Evolutionary conservation across 352 stramenopile species (phyloP), one percentile per base, ranked within the genome.

Genomic region (Hyaloperonospora brassicae): DNA sequence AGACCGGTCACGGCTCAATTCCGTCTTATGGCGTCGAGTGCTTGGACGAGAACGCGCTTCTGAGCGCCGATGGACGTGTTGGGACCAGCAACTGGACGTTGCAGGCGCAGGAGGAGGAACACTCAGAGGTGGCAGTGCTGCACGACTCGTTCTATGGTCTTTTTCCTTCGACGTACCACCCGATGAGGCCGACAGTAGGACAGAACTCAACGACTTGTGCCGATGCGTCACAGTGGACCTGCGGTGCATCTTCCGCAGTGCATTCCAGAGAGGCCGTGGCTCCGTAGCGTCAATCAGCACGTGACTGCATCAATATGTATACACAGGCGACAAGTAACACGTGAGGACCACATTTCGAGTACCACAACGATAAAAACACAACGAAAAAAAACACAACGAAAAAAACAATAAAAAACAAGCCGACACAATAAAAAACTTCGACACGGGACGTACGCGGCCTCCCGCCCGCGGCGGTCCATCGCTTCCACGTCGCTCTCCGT

Each of bases 201-300:
- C 27, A 8, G 27, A 7, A 31, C 27, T 8, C 7, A 7, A 31
- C 3, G 27, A 7, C 27, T 31, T 31, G 34, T 41, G 23, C 34
- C 51, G 23, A 31, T 49, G n/a, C 17, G 59, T 1, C 2, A 38
- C n/a, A 31, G 53, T 25, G 17, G 64, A 57, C 36, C 45, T 53
- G 54, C 47, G 61, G 42, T 76, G 61, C 68, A 73, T 76, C 25
- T 76, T 72, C 6, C 65, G 68, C 10, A 73, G 55, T 21, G 62
- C 64, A 47, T 76, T 73, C 63, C 65, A 73, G 2, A 73, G 61
- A 21, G 68, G 65, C 17, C 64, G 68, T 34, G 57, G 59, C 42
- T 73, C 55, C 9, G 59, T 42, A 9, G 49, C 60, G 36, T 72
- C 56, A 1, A 30, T 6, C 44, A 31, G 27, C 48, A 23, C 50